Evolutionary conservation across 306 rosid species (phyloP).

Genomic region (Ceratonia siliqua): DNA sequence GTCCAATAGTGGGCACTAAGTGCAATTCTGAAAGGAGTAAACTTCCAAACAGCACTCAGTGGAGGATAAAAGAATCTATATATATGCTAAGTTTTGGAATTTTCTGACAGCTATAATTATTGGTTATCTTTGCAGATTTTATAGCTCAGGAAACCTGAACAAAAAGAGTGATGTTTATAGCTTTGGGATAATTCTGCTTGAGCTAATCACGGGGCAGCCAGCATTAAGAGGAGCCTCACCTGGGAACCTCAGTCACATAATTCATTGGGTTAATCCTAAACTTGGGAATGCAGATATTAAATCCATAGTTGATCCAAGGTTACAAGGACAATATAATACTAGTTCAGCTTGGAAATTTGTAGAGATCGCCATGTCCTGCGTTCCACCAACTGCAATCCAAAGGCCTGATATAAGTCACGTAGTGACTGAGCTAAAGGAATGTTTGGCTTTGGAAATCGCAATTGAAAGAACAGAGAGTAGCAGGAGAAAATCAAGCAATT

Average conservation of each 20-base stretch:
- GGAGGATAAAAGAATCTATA: not conserved
- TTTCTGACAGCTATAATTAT: not conserved
- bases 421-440: conserved; percentile 31
- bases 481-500: not conserved
- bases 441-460: conserved; percentile 27
- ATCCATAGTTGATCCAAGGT: conserved; percentile 33
- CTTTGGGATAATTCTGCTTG: conserved; percentile 45
- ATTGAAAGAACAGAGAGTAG: not conserved
- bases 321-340: conserved; percentile 25
- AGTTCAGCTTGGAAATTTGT: conserved; percentile 35
- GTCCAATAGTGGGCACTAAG: not conserved
- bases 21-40: not conserved
- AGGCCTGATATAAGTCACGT: conserved; percentile 44
- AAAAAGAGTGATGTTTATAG: conserved; percentile 40
- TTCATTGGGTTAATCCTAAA: conserved; percentile 32
- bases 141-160: conserved; percentile 16
- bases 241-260: conserved; percentile 22
- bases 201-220: conserved; percentile 33
- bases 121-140: conserved; percentile 11
- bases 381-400: not conserved
- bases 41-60: not conserved
- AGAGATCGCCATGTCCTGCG: conserved; percentile 38
- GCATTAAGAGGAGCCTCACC: conserved; percentile 2
- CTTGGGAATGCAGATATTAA: conserved; percentile 33
- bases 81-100: not conserved